Percentiles rank a stretch among this genome's conserved stretches.
phyloP scores from a whole-genome alignment of 805 yeast species.

The Kazachstania martiniae region DNA sequence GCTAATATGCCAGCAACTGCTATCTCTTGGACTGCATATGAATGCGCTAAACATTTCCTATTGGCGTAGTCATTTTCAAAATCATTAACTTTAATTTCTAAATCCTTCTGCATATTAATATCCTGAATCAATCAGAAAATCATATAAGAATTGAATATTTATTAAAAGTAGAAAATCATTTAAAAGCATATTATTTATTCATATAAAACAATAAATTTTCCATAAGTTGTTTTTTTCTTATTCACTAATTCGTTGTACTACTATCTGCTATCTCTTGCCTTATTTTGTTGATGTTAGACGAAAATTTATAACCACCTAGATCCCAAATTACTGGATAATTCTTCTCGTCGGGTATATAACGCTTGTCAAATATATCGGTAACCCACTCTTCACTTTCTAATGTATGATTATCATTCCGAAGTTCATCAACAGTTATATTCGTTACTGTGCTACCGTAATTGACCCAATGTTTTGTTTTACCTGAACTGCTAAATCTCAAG shows the following conservation, averaged over 20 bases:
- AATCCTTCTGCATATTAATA: too few relatives aligned
- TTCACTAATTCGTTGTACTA: constrained; percentile 1
- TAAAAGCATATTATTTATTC: neutral
- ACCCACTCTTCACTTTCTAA: constrained; percentile 18
- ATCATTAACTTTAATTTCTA: too few relatives aligned
- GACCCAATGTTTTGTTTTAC: constrained; percentile 78
- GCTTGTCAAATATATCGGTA: constrained; percentile 11
- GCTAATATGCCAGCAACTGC: constrained; percentile 95
- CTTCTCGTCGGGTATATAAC: constrained; percentile 23
- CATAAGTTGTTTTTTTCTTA: neutral
- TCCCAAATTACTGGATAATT: constrained; percentile 28
- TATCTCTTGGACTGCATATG: constrained; percentile 95
- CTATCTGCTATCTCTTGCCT: constrained; percentile 12
- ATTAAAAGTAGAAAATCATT: neutral
- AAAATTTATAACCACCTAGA: constrained; percentile 19
- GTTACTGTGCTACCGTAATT: constrained; percentile 12
- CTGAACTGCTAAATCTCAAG: constrained; percentile 66
- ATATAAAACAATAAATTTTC: neutral
- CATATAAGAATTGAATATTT: neutral
- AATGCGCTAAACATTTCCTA: constrained; percentile 68
- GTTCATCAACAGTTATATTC: neutral
- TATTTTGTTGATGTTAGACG: constrained; percentile 13
- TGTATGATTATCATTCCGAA: neutral
- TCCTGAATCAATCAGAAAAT: too few relatives aligned
- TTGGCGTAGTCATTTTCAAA: constrained; percentile 1